phyloP scores from a whole-genome alignment of 176 grass and related monocot species.

The Raddia distichophylla region DNA sequence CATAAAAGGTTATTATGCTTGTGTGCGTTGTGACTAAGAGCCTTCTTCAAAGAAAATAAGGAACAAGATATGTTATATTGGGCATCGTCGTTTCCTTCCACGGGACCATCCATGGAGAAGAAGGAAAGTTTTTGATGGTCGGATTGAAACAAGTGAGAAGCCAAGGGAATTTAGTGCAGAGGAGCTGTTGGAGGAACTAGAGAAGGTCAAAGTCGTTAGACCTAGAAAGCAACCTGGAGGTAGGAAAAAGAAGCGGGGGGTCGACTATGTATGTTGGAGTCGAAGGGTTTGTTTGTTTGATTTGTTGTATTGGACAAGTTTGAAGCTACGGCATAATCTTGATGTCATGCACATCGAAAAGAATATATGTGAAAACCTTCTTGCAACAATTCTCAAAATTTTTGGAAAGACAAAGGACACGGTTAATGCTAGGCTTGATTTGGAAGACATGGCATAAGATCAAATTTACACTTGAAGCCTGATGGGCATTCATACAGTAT shows the following conservation, averaged over 20 bases:
- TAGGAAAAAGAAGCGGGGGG: not conserved
- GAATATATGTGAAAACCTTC: constrained; percentile 6
- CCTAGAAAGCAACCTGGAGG: not conserved
- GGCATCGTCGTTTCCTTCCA: not conserved
- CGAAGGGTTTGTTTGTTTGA: constrained; percentile 30
- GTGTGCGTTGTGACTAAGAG: too few species aligned
- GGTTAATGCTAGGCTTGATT: constrained; percentile 27
- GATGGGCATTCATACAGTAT: not conserved
- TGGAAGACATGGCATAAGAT: constrained; percentile 26
- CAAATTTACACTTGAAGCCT: not conserved
- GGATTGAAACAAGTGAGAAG: too few species aligned
- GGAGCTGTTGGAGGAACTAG: not conserved
- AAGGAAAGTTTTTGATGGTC: not conserved
- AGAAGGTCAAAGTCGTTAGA: not conserved
- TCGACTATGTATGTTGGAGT: not conserved
- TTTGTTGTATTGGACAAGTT: constrained; percentile 18
- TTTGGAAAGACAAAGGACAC: constrained; percentile 28
- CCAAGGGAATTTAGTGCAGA: not conserved
- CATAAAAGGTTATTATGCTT: too few species aligned
- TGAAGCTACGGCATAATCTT: constrained; percentile 28
- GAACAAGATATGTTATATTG: too few species aligned
- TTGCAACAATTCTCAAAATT: not conserved
- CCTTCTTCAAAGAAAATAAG: too few species aligned
- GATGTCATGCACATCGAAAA: constrained; percentile 36
- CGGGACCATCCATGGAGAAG: not conserved